These are phyloP conservation scores for Boletus sp. DNA, from an alignment of 768 basidiomycete species.

Conservation along the genomic window DNA sequence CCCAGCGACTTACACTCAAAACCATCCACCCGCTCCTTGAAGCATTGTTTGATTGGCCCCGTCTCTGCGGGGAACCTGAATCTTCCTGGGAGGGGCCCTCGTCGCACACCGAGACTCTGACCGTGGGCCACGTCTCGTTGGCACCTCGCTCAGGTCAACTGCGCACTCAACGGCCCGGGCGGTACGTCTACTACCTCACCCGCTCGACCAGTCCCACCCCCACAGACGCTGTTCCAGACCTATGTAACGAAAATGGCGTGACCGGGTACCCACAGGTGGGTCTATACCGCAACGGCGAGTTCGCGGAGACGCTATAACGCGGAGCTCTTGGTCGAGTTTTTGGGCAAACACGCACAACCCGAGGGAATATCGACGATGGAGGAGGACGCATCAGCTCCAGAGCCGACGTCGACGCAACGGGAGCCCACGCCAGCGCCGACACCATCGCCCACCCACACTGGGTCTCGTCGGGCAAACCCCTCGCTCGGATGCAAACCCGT, in stretches of 20 bases:
- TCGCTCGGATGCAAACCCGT: conserved; percentile 21
- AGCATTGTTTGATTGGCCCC: no score
- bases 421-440: neutral
- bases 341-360: conserved; percentile 44
- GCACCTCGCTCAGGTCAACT: conserved; percentile 82
- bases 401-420: conserved; percentile 4
- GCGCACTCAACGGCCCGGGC: conserved; percentile 69
- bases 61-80: no score
- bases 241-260: conserved; percentile 71
- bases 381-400: neutral
- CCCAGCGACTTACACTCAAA: no score
- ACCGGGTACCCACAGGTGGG: conserved; percentile 74
- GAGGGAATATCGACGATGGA: neutral
- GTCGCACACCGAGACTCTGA: no score
- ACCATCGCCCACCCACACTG: neutral
- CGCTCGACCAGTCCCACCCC: no score
- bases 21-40: no score
- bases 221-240: conserved; percentile 46
- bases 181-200: conserved; percentile 49
- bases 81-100: no score
- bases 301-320: conserved; percentile 56
- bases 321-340: conserved; percentile 53
- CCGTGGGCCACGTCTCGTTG: no score
- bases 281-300: conserved; percentile 66
- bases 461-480: conserved; percentile 17